Base-by-base conservation (phyloP, 2,329 filamentous ascomycete species). In the Phyllosticta ampelicida region DNA sequence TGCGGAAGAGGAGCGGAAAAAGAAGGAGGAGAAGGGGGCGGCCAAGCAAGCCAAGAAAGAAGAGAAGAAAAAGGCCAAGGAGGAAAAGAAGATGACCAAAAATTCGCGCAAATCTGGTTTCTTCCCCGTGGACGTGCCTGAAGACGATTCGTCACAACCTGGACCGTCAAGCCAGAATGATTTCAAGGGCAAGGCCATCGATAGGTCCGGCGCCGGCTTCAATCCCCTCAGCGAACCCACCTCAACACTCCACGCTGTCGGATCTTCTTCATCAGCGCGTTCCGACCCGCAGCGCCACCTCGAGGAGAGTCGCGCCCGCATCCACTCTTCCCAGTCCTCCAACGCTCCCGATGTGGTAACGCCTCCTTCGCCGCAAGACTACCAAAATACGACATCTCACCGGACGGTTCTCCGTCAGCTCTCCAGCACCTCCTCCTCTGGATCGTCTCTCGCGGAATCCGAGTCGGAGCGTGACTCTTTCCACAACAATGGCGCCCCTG, bases 1-100 rank as follows among this genome's bases (percentile, higher is more conserved):
- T 0, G 86, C 89, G 1, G 94, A 99, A 70, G 92, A 97, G 66
- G 92, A 97, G 49, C 82, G 92, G n/a, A 87, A 90, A 64, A 86
- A 82, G 52, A 94, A 89, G 66, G 86, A 87, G 53, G 89, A 94
- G 54, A 92, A 91, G 68, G 88, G 90, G 60, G 80, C 81, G 0
- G 81, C 80, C 23, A 96, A 95, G 68, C 87, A 92, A 60, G 86
- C 86, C 1, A 96, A 95, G 76, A 90, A 86, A 66, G 83, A 83
- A 58, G 87, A 90, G 61, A 95, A 95, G 71, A 88, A 90, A 62
- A 86, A 89, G 56, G 75, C 74, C 28, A 79, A 78, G 63, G 76
- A 77, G 50, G 72, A 71, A 49, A 89, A 89, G 64, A 94, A 92
- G 70, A 80, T 78, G 0, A 81, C 80, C 59, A 86, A 85, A 66